Evolutionary conservation across 306 rosid genomes (phyloP), one percentile per base, ranked within the genome.

Genomic region (Sophora flavescens): DNA sequence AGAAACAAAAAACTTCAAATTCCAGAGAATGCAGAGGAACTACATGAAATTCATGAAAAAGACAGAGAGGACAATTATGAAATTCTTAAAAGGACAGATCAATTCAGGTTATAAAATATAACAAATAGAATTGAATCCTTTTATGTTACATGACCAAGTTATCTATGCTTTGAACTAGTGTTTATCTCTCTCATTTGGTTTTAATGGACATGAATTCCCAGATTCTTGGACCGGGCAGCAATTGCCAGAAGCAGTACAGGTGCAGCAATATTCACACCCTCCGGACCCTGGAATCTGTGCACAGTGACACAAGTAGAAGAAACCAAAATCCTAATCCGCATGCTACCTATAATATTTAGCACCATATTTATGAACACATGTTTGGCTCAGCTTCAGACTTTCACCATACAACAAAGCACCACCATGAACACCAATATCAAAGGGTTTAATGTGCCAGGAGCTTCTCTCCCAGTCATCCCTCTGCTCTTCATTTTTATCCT

Each of bases 291-390:
- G 98, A 86, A 22, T 1, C 75, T 89, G 4, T 90, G 98, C 85
- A 89, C 97, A 35, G 86, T 91, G 18, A 90, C 93, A 65, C 96
- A 91, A 82, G 93, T 91, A 15, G 98, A 94, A 86, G 93, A 94
- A 85, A 84, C 96, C 18, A 94, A 94, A 84, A 92, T 86, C 56
- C 53, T 94, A 67, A 76, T 94, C 59, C 87, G 98, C 70, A 91
- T 91, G 97, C 88, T 93, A 10, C 98, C 97, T 35, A 90, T 93
- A 59, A 88, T 93, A 73, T 11, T 90, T 0, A 88, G 96, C 74
- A 93, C 97, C 16, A 84, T 93, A 75, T 89, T 93, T 58, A 85
- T 88, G 90, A 90, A 86, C 74, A 88, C 94, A n/a, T 93, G 98
- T 78, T 60, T 91, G 82, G 98, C 97, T 10, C 97, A 91, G 45